Conservation (phyloP, 1,139 yeast species). For the Blastobotrys raffinosifermentans region DNA sequence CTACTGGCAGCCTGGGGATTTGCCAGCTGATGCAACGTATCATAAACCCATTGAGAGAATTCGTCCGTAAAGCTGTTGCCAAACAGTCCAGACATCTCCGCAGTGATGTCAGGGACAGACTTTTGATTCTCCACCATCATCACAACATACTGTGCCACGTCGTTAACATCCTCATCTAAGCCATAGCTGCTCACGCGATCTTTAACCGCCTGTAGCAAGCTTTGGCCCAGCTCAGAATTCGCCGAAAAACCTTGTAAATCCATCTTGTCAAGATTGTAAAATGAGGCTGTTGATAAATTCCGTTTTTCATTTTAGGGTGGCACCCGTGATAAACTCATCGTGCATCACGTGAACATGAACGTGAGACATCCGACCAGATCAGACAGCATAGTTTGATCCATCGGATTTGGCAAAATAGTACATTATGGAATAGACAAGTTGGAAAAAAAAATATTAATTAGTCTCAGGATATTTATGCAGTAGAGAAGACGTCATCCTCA, state of each 20-base stretch:
- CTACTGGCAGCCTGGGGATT: slow-evolving; percentile 8
- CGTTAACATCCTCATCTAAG: slow-evolving; percentile 57
- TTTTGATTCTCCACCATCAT: slow-evolving; percentile 69
- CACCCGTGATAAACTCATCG: too few relatives aligned
- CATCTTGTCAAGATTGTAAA: too few relatives aligned
- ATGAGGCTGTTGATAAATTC: too few relatives aligned
- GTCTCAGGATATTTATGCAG: too few relatives aligned
- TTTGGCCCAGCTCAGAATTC: slow-evolving; percentile 18
- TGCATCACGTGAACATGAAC: too few relatives aligned
- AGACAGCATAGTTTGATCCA: too few relatives aligned
- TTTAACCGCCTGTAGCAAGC: slow-evolving; percentile 15
- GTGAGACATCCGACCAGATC: too few relatives aligned
- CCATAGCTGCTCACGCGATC: slow-evolving; percentile 16
- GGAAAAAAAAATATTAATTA: too few relatives aligned
- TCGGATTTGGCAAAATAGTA: too few relatives aligned
- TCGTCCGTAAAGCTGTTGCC: slow-evolving; percentile 55
- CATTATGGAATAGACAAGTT: too few relatives aligned
- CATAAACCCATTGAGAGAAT: slow-evolving; percentile 46
- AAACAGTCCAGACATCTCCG: slow-evolving; percentile 59
- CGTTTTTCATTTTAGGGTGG: too few relatives aligned
- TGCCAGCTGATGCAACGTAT: slow-evolving; percentile 36
- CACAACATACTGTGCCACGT: slow-evolving; percentile 74
- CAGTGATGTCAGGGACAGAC: slow-evolving; percentile 54
- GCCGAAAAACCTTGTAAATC: too few relatives aligned
- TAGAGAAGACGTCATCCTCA: slow-evolving; percentile 45